Base-by-base conservation (phyloP, 73 alveolate species). In the Diophrys sp. region DNA sequence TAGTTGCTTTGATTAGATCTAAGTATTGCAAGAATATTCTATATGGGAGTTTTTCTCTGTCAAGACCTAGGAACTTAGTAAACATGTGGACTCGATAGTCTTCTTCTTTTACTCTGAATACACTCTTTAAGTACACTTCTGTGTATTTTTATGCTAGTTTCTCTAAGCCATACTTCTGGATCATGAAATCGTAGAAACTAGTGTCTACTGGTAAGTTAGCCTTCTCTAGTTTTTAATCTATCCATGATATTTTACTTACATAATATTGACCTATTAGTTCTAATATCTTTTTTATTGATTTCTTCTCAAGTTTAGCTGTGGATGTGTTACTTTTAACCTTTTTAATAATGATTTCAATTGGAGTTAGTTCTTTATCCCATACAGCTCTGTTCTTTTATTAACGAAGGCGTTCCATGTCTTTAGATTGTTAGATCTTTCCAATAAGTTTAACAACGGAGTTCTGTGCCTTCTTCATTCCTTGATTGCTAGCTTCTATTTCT, bases 1-100 rank as follows among this genome's bases (percentile, higher is more conserved):
- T 54, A 8, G 89, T 67, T 27, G 79, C 82, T 29, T 66, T 71
- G n/a, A 80, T 73, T 70, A 80, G 23, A 28, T 54, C 31, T 1
- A 80, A 25, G 31, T 80, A 80, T 2, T 18, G n/a, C 33, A 14
- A 29, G 53, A 80, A 80, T 1, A 80, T 80, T 0, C 82, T 71
- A 29, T 72, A 80, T 2, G 89, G 89, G 2, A 80, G 57, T 29
- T 31, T 71, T 29, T 80, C 89, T 31, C 82, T 71, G 31, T 80
- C 89, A 1, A 80, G 29, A 0, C 89, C 89, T 0, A 80, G 30
- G 70, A 80, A 80, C 67, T 80, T 80, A 24, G 82, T 71, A 30
- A 80, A 80, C 14, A 80, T n/a, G 28, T 80, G 82, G 23, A 80
- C 53, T 33, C 89, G 54, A 8, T 79, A 71, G 31, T 80, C 89